Percentiles rank a stretch among this genome's conserved stretches.
These are phyloP conservation scores for Aotearoamyces nothofagi DNA, from an alignment of 2,329 filamentous ascomycete species.

Conservation along the genomic window DNA sequence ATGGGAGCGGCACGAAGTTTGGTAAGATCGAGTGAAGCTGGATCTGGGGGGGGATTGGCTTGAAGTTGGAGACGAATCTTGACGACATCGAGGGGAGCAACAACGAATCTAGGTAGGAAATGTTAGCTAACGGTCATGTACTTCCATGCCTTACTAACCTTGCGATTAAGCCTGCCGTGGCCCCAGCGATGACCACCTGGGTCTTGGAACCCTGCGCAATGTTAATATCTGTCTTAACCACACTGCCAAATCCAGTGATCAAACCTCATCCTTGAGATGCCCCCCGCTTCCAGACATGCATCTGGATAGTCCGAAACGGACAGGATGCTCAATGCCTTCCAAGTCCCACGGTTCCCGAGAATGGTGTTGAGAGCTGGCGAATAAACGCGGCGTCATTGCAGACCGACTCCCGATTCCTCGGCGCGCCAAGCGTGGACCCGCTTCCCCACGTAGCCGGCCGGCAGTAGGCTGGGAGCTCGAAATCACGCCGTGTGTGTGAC, in stretches of 20 bases:
- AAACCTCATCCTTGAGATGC: conserved; percentile 55
- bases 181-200: conserved; percentile 52
- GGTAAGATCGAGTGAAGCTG: conserved; percentile 34
- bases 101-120: conserved; percentile 52
- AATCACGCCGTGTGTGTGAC: too few species aligned
- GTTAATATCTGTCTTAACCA: neutral
- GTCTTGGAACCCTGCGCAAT: conserved; percentile 40
- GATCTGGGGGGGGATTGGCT: conserved; percentile 61
- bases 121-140: conserved; percentile 3
- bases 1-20: conserved; percentile 29
- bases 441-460: too few species aligned
- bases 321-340: too few species aligned
- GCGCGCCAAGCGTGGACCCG: too few species aligned
- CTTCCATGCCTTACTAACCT: conserved; percentile 51
- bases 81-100: conserved; percentile 91
- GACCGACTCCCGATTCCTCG: too few species aligned
- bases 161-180: conserved; percentile 70
- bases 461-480: too few species aligned
- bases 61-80: conserved; percentile 97
- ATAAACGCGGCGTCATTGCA: too few species aligned
- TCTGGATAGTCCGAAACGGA: too few species aligned
- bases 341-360: too few species aligned
- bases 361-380: too few species aligned
- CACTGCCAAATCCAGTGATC: conserved; percentile 3
- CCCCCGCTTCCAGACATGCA: conserved; percentile 49